Percentiles rank a stretch among this genome's conserved stretches.
These are phyloP conservation scores for Pythium insidiosum DNA, from an alignment of 352 stramenopile species.

Conservation along the genomic window DNA sequence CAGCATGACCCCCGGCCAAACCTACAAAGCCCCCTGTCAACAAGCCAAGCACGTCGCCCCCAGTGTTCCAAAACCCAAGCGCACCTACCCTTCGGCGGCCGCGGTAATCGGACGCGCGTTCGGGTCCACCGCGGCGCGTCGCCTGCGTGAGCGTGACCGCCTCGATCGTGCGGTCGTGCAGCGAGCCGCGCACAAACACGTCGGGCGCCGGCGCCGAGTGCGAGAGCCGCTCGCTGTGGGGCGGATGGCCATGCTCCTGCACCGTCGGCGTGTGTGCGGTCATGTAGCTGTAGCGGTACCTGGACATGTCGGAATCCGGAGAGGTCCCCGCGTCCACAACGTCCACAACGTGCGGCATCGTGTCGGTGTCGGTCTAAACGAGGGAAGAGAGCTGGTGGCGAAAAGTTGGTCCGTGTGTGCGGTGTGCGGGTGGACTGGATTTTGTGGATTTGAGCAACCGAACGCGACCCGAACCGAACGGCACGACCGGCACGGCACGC, in stretches of 20 bases:
- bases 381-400: no score
- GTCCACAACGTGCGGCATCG: no score
- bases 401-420: no score
- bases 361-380: no score
- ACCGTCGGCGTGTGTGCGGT: neutral
- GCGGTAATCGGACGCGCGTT: neutral
- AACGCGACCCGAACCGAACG: no score
- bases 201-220: neutral
- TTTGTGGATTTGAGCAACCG: no score
- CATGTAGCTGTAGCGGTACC: neutral
- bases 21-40: neutral
- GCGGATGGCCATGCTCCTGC: neutral
- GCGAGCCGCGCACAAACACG: slow-evolving; percentile 15
- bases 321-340: no score
- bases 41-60: neutral
- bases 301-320: no score
- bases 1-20: slow-evolving; percentile 24
- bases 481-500: no score
- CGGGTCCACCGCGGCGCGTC: no score
- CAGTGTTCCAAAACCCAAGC: neutral
- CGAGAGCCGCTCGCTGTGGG: no score
- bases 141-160: slow-evolving; percentile 11
- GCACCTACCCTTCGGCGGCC: neutral
- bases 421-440: no score
- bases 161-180: slow-evolving; percentile 24